These are phyloP conservation scores for Tremellales sp. DNA, from an alignment of 1,284 basidiomycete species.

Conservation along the genomic window DNA sequence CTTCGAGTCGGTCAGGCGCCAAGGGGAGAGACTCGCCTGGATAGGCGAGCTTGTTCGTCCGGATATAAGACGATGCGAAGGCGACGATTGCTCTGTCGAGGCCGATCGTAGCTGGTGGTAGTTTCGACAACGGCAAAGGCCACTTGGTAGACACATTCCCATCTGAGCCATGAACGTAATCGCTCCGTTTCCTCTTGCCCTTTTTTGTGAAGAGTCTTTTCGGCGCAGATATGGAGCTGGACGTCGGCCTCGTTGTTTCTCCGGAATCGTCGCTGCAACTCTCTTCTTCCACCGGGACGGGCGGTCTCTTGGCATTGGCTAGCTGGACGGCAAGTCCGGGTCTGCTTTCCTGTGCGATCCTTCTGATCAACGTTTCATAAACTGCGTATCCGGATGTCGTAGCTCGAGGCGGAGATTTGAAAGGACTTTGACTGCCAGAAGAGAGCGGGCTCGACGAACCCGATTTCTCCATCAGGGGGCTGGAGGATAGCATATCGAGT, in stretches of 20 bases:
- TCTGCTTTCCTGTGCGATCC: too few species aligned
- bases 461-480: too few species aligned
- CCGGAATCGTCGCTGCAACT: neutral
- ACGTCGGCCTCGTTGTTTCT: neutral
- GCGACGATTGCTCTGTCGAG: conserved; percentile 16
- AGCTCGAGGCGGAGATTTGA: too few species aligned
- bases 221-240: neutral
- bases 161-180: neutral
- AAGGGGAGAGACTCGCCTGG: neutral
- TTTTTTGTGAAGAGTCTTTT: too few species aligned
- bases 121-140: neutral
- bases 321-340: neutral
- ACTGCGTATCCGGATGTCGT: too few species aligned
- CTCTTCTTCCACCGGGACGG: neutral
- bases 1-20: neutral
- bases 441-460: too few species aligned
- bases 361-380: too few species aligned
- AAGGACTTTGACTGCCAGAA: too few species aligned
- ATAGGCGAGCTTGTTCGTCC: neutral
- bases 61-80: conserved; percentile 21
- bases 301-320: neutral
- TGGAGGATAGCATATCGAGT: too few species aligned
- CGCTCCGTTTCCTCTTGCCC: neutral
- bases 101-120: neutral
- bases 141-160: conserved; percentile 1